Conservation (phyloP, 345 rosid genomes). For the Ricinus communis region DNA sequence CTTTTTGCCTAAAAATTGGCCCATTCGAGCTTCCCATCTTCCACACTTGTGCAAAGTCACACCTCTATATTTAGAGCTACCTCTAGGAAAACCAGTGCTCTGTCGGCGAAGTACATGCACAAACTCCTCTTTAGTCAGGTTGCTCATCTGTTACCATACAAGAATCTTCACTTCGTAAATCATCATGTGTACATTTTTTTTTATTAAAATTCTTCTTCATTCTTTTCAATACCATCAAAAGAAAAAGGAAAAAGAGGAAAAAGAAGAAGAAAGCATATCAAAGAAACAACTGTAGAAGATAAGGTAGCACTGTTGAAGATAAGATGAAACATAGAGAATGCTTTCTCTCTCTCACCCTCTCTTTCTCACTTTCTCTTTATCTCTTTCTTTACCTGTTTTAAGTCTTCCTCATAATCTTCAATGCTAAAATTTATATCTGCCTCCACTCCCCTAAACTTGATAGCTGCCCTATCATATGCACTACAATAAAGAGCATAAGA, state of each 20-base stretch:
- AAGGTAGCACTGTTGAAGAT: slow-evolving; percentile 42
- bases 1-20: slow-evolving; percentile 93
- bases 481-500: slow-evolving; percentile 33
- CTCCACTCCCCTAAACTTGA: slow-evolving; percentile 88
- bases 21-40: slow-evolving; percentile 98
- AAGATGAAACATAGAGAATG: slow-evolving; percentile 23
- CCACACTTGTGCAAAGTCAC: slow-evolving; percentile 99
- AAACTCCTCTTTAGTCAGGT: slow-evolving; percentile 87
- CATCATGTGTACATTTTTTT: background rate
- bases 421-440: slow-evolving; percentile 90
- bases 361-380: background rate
- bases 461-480: slow-evolving; percentile 97
- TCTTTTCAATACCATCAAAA: slow-evolving; percentile 13
- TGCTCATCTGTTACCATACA: slow-evolving; percentile 63
- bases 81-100: slow-evolving; percentile 93
- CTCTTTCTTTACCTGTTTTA: slow-evolving; percentile 67
- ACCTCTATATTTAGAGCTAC: slow-evolving; percentile 95
- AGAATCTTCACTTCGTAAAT: slow-evolving; percentile 24
- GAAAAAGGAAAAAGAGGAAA: background rate
- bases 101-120: slow-evolving; percentile 94
- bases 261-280: background rate
- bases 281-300: slow-evolving; percentile 31
- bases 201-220: slow-evolving; percentile 3
- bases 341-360: background rate
- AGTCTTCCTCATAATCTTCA: slow-evolving; percentile 82